A percentile compares a stretch with the other conserved stretches of the same genome.
These are phyloP conservation scores for Hydrangea macrophylla DNA, from an alignment of 148 eudicot species.

Conservation along the genomic window DNA sequence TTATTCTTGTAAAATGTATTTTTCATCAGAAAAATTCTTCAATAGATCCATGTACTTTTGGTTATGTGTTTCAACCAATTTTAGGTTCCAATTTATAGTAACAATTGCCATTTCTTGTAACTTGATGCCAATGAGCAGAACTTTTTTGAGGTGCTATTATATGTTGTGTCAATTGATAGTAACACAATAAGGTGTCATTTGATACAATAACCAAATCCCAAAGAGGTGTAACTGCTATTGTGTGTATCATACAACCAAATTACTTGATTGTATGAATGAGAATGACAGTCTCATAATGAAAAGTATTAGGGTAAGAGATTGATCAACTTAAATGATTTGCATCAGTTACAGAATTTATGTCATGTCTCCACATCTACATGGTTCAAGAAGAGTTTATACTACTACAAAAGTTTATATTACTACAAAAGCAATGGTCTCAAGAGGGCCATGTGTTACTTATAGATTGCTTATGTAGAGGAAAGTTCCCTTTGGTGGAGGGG, in stretches of 20 bases:
- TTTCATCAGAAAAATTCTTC: too few species aligned
- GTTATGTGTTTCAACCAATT: too few species aligned
- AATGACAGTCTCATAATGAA: not conserved
- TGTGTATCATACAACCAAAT: not conserved
- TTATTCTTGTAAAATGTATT: not conserved
- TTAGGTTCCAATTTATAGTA: too few species aligned
- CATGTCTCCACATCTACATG: not conserved
- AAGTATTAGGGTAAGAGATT: not conserved
- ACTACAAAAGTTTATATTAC: not conserved
- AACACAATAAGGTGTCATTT: too few species aligned
- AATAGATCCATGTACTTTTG: too few species aligned
- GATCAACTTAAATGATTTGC: not conserved
- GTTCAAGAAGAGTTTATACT: not conserved
- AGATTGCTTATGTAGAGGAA: not conserved
- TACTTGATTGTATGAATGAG: not conserved
- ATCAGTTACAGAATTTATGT: not conserved
- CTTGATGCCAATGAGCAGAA: too few species aligned
- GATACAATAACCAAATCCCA: too few species aligned
- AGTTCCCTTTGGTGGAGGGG: slow-evolving; percentile 10
- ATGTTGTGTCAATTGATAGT: too few species aligned
- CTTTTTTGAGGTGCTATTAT: too few species aligned
- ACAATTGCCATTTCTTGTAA: too few species aligned
- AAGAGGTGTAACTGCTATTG: not conserved
- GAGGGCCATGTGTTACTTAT: not conserved
- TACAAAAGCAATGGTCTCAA: slow-evolving; percentile 1